These are phyloP conservation scores for Avena insularis DNA, from an alignment of 176 grass and related monocot genomes.

Conservation along the genomic window DNA sequence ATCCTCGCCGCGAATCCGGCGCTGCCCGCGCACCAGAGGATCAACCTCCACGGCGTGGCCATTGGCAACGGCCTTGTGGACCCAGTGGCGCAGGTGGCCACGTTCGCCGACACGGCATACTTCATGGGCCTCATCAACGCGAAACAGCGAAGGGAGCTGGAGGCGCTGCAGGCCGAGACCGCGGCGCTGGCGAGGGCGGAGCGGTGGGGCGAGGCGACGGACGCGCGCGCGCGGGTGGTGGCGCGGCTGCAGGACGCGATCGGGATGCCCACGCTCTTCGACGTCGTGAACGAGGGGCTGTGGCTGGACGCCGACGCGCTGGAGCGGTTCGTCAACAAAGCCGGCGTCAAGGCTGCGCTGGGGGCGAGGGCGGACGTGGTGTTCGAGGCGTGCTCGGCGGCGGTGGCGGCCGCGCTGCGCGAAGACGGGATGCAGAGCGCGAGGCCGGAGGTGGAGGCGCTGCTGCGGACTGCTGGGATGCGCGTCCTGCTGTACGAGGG, in stretches of 20 bases:
- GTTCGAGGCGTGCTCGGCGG: slow-evolving; percentile 48
- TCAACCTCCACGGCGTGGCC: slow-evolving; percentile 49
- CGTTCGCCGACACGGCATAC: slow-evolving; percentile 57
- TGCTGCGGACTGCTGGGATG: slow-evolving; percentile 40
- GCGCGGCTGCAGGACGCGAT: slow-evolving; percentile 39
- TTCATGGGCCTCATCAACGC: slow-evolving; percentile 56
- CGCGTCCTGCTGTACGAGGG: slow-evolving; percentile 62
- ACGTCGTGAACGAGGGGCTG: slow-evolving; percentile 40
- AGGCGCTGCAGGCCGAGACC: slow-evolving; percentile 40
- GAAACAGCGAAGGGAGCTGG: slow-evolving; percentile 25
- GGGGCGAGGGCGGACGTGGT: slow-evolving; percentile 3
- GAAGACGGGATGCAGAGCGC: slow-evolving; percentile 71
- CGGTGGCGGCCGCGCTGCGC: slow-evolving; percentile 36
- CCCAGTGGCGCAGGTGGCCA: slow-evolving; percentile 53
- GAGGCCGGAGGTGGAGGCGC: slow-evolving; percentile 55
- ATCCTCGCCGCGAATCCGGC: background rate
- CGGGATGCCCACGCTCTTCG: slow-evolving; percentile 52
- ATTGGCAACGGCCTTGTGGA: slow-evolving; percentile 61
- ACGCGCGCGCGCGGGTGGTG: slow-evolving; percentile 36
- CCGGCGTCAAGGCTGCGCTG: slow-evolving; percentile 49
- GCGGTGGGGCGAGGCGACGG: slow-evolving; percentile 45
- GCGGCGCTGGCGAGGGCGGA: background rate
- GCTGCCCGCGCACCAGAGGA: background rate
- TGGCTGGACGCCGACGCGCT: slow-evolving; percentile 22
- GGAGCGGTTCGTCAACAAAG: slow-evolving; percentile 39